Conservation (phyloP, 1,284 basidiomycete genomes). For the Cystobasidium pallidum region DNA sequence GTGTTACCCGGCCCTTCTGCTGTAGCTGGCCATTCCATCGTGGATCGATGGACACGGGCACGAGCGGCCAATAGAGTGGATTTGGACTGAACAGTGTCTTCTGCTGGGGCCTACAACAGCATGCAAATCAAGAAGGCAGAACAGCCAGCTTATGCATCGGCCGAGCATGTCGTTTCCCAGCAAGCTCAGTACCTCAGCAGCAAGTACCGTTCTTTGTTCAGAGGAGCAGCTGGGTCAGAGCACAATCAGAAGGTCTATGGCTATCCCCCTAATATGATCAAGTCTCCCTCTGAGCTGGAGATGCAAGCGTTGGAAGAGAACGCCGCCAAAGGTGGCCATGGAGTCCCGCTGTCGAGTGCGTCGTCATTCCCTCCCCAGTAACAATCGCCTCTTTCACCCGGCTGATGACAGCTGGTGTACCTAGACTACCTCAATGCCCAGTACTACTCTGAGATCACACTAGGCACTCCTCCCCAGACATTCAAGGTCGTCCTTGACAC, state of each 20-base stretch:
- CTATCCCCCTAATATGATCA: constrained; percentile 54
- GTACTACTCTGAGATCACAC: constrained; percentile 85
- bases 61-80: no score
- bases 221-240: constrained; percentile 63
- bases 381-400: background rate
- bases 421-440: constrained; percentile 95
- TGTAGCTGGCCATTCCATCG: background rate
- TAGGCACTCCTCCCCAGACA: constrained; percentile 79
- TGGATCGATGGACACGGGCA: no score
- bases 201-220: constrained; percentile 69
- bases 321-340: constrained; percentile 72
- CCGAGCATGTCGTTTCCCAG: constrained; percentile 74
- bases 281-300: constrained; percentile 63
- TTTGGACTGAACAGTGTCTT: no score
- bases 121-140: constrained; percentile 37
- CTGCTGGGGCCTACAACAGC: constrained; percentile 14
- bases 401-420: background rate
- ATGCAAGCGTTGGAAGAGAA: constrained; percentile 54
- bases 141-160: constrained; percentile 31
- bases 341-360: constrained; percentile 86
- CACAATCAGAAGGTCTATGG: constrained; percentile 53
- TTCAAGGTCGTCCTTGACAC: constrained; percentile 89
- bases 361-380: constrained; percentile 47
- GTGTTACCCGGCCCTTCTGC: background rate
- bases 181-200: constrained; percentile 62